Percentiles rank a stretch among this genome's conserved stretches.
phyloP scores from a whole-genome alignment of 257 asterid genomes.

The Rubia yunnanensis region DNA sequence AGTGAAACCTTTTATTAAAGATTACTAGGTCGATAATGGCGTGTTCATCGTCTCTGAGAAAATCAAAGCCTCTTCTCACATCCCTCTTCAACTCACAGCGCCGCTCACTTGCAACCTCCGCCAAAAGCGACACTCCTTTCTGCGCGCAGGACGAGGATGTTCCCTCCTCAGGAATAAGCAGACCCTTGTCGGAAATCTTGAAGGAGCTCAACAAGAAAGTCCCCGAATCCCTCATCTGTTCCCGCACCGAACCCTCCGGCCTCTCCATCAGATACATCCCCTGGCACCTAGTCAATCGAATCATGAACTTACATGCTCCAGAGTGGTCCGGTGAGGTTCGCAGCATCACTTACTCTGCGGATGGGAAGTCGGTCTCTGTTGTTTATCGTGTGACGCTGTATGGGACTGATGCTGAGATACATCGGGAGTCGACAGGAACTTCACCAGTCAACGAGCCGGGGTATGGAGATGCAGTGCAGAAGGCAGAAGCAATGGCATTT shows the following conservation, averaged over 20 bases:
- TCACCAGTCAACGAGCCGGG: constrained; percentile 50
- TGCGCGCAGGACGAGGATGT: constrained; percentile 18
- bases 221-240: constrained; percentile 54
- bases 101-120: constrained; percentile 9
- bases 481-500: constrained; percentile 94
- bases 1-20: no score
- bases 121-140: not conserved
- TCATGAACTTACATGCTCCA: constrained; percentile 84
- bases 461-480: constrained; percentile 66
- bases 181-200: constrained; percentile 58
- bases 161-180: constrained; percentile 50
- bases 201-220: constrained; percentile 76
- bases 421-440: constrained; percentile 78
- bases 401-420: constrained; percentile 92
- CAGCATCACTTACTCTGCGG: constrained; percentile 62
- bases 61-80: not conserved
- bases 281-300: constrained; percentile 84
- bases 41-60: not conserved
- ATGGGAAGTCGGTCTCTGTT: constrained; percentile 64
- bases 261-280: constrained; percentile 58
- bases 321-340: constrained; percentile 97
- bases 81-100: constrained; percentile 1
- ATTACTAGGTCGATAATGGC: not conserved
- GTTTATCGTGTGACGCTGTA: constrained; percentile 79
- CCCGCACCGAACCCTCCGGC: constrained; percentile 41